phyloP scores from a whole-genome alignment of 2,329 filamentous ascomycete genomes.

The Emydomyces testavorans region DNA sequence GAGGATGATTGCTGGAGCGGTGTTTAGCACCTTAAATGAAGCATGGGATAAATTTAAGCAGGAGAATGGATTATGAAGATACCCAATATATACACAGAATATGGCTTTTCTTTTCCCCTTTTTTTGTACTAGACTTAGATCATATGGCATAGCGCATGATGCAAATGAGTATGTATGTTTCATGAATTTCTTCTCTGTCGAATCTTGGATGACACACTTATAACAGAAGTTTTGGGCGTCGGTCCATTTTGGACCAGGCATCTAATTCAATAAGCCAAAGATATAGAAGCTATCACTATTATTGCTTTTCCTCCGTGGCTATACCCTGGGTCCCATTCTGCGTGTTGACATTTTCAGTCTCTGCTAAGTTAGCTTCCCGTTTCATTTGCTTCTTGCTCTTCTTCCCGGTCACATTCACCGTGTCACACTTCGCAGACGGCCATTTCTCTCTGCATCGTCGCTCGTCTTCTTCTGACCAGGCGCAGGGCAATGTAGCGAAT shows the following conservation, averaged over 20 bases:
- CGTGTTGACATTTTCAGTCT: background rate
- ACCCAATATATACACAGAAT: background rate
- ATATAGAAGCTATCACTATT: background rate
- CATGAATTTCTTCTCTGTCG: too few relatives aligned
- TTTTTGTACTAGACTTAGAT: background rate
- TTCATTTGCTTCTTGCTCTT: constrained; percentile 34
- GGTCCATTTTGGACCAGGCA: too few relatives aligned
- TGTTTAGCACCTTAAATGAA: constrained; percentile 55
- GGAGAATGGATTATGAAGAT: constrained; percentile 45
- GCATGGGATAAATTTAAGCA: constrained; percentile 58
- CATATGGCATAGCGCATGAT: background rate
- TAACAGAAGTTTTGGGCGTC: too few relatives aligned
- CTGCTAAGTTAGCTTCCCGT: constrained; percentile 39
- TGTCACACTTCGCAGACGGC: constrained; percentile 37
- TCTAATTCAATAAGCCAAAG: too few relatives aligned
- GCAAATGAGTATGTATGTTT: too few relatives aligned
- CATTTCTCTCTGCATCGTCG: constrained; percentile 52
- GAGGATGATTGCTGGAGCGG: constrained; percentile 53
- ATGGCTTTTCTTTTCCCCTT: background rate
- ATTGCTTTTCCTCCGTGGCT: background rate
- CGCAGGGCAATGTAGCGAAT: constrained; percentile 77
- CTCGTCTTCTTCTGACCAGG: constrained; percentile 79
- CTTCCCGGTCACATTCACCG: constrained; percentile 13
- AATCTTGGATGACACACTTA: too few relatives aligned
- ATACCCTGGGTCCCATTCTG: constrained; percentile 7